Percentiles rank a stretch among this genome's conserved stretches.
Evolutionary conservation across 176 grass and related monocot species (phyloP).

Genomic region (Aegilops bicornis): DNA sequence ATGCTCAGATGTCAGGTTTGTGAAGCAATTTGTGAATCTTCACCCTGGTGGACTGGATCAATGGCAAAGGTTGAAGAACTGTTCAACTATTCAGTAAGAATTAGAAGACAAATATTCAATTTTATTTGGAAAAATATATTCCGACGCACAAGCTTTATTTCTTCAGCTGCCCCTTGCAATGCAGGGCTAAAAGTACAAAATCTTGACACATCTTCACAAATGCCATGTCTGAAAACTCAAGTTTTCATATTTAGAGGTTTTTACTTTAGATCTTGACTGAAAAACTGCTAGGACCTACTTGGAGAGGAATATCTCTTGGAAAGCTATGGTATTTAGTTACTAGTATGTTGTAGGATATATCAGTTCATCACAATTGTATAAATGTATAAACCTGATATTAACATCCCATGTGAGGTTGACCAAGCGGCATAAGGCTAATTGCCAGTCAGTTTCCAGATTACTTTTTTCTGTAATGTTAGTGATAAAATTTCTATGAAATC

Average conservation of each 20-base stretch:
- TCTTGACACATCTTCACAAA: not conserved
- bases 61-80: conserved; percentile 52
- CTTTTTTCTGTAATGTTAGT: not conserved
- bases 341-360: not conserved
- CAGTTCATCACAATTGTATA: not conserved
- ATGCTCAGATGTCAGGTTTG: conserved; percentile 47
- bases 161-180: not conserved
- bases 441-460: not conserved
- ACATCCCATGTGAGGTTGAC: not conserved
- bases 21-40: conserved; percentile 44
- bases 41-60: conserved; percentile 47
- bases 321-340: not conserved
- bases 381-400: not conserved
- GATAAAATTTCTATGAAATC: not conserved
- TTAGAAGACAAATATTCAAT: not conserved
- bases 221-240: not conserved
- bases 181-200: not conserved
- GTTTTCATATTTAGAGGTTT: not conserved
- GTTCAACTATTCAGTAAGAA: not conserved
- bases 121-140: not conserved
- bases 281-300: not conserved
- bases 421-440: not conserved
- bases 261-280: not conserved
- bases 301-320: not conserved
- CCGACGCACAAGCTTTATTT: not conserved